phyloP scores from a whole-genome alignment of 208 protist species.

The Leishmania braziliensis region DNA sequence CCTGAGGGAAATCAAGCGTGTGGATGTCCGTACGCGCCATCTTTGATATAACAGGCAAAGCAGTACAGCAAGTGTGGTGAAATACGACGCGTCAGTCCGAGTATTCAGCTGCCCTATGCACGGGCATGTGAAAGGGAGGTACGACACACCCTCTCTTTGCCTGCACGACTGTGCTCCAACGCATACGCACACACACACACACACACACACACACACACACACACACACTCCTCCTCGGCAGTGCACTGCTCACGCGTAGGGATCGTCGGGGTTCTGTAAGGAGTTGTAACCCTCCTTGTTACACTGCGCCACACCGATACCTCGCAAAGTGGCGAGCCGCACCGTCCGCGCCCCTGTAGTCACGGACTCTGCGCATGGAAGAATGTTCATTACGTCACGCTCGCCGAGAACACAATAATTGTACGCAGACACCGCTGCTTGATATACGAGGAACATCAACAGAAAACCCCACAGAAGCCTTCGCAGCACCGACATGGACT shows the following conservation, averaged over 20 bases:
- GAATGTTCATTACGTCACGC: constrained; percentile 69
- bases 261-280: constrained; percentile 22
- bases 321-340: constrained; percentile 23
- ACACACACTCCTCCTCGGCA: neutral
- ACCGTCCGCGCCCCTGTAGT: constrained; percentile 26
- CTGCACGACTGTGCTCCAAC: too few relatives aligned
- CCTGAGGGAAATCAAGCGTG: neutral
- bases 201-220: neutral
- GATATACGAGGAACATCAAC: constrained; percentile 47
- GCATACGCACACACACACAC: neutral
- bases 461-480: constrained; percentile 29
- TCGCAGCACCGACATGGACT: constrained; percentile 20
- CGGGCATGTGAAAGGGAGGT: neutral
- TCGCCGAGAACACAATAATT: constrained; percentile 65
- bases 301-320: constrained; percentile 2
- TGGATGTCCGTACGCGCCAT: neutral
- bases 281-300: constrained; percentile 26
- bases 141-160: neutral
- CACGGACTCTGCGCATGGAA: constrained; percentile 61
- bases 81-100: neutral
- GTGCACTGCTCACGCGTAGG: constrained; percentile 21
- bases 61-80: neutral
- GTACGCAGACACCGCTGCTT: constrained; percentile 49
- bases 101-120: neutral
- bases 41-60: constrained; percentile 3